Percentiles rank a stretch among this genome's conserved stretches.
Evolutionary conservation across 2,329 filamentous ascomycete species (phyloP).

Genomic region (Arthrobotrys megalospora): DNA sequence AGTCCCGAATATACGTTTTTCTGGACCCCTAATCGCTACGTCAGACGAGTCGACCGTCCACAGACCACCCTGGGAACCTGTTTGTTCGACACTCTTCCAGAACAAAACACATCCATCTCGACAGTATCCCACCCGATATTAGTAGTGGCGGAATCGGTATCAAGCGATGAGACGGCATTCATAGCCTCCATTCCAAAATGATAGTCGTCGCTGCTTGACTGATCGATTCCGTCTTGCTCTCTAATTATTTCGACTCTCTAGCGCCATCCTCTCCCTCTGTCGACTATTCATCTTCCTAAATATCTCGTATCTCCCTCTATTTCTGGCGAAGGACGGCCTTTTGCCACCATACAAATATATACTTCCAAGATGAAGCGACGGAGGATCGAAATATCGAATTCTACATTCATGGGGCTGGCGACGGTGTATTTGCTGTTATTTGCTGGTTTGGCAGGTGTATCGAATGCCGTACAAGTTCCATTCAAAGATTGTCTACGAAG

Average conservation of each 20-base stretch:
- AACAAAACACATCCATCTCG: slow-evolving; percentile 26
- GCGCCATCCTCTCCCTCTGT: neutral
- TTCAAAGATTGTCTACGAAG: slow-evolving; percentile 47
- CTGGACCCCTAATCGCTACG: slow-evolving; percentile 17
- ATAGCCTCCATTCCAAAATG: slow-evolving; percentile 46
- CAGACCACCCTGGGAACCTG: slow-evolving; percentile 25
- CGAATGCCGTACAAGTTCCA: slow-evolving; percentile 38
- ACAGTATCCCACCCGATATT: slow-evolving; percentile 13
- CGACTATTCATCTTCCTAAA: slow-evolving; percentile 2
- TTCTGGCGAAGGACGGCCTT: slow-evolving; percentile 10
- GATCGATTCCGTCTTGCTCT: slow-evolving; percentile 5
- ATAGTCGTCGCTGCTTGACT: slow-evolving; percentile 37
- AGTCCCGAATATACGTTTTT: slow-evolving; percentile 21
- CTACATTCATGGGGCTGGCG: slow-evolving; percentile 24
- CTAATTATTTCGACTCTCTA: slow-evolving; percentile 1
- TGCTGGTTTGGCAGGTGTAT: slow-evolving; percentile 20
- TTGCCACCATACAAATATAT: slow-evolving; percentile 21
- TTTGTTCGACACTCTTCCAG: slow-evolving; percentile 30
- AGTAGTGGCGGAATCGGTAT: slow-evolving; percentile 6
- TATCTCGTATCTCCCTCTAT: slow-evolving; percentile 24
- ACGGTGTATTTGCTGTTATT: slow-evolving; percentile 32
- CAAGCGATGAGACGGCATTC: slow-evolving; percentile 32
- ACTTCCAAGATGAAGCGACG: slow-evolving; percentile 49
- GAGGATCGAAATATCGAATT: slow-evolving; percentile 21
- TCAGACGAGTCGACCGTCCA: slow-evolving; percentile 25